Evolutionary conservation across 2,329 filamentous ascomycete species (phyloP), one percentile per base, ranked within the genome.

Genomic region (Penicillium verrucosum): DNA sequence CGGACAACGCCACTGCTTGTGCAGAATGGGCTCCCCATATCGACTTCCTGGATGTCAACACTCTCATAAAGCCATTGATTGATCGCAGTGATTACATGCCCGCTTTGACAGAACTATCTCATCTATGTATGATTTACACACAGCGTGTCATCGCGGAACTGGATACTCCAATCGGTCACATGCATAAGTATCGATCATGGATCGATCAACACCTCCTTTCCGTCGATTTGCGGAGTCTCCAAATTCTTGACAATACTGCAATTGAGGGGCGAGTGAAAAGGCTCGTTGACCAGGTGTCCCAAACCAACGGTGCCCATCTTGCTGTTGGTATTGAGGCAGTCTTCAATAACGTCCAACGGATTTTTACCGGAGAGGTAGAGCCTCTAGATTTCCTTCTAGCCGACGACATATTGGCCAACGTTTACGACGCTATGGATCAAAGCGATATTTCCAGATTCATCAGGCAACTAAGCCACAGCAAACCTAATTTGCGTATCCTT

Each of bases 401-500:
- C 4, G 61, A 65, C 14, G 50, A 54, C 16, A 49, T 49, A 7
- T 38, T 69, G 27, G 55, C 34, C 8, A 37, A 41, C 0, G 41
- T 67, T 12, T 64, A 65, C 25, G 40, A 44, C 1, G 32, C 34
- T 3, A 54, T 57, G 29, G 51, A 60, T 41, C 41, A 37, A 32
- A 58, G 43, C 14, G 44, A 58, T 44, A n/a, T 41, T 11, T 53
- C 44, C 12, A n/a, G 52, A n/a, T 62, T 65, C 42, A 42, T 61
- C 10, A 37, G n/a, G 5, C 18, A 59, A 11, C 44, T 69, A 10
- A 59, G 60, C 6, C 67, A 67, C 43, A 64, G 59, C 3, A 67
- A 66, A 18, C 69, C 66, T 1, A 58, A 57, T 14, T 29, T 69
- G 14, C 56, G 63, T 1, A 51, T 70, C 4, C 51, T 70, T 1